These are phyloP conservation scores for Dryadomyces sulphureus DNA, from an alignment of 2,329 filamentous ascomycete species.

Conservation along the genomic window DNA sequence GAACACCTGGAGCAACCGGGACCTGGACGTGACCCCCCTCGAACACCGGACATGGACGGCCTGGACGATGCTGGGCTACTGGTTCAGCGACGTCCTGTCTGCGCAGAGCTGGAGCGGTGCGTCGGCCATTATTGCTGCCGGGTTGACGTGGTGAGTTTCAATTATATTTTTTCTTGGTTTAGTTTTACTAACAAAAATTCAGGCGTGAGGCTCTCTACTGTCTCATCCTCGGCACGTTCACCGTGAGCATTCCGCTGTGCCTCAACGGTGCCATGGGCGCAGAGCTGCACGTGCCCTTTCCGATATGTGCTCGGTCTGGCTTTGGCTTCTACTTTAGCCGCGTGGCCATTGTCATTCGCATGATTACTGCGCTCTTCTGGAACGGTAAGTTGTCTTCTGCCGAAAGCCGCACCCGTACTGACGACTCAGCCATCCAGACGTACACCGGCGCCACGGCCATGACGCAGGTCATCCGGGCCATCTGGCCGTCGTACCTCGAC, in stretches of 20 bases:
- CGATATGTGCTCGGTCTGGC: constrained; percentile 20
- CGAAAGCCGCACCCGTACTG: too few relatives aligned
- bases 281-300: constrained; percentile 22
- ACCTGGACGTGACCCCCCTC: constrained; percentile 8
- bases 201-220: too few relatives aligned
- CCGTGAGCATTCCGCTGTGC: constrained; percentile 31
- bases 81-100: constrained; percentile 8
- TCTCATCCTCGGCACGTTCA: constrained; percentile 34
- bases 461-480: constrained; percentile 19
- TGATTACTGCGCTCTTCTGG: constrained; percentile 21
- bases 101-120: constrained; percentile 6
- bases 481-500: constrained; percentile 25
- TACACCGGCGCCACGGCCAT: constrained; percentile 18
- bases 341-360: constrained; percentile 17
- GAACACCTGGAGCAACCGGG: constrained; percentile 4
- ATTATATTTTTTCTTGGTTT: constrained; percentile 2
- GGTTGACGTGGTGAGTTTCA: constrained; percentile 7
- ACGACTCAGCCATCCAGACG: constrained; percentile 19
- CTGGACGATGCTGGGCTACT: constrained; percentile 8
- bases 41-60: constrained; percentile 9
- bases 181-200: background rate
- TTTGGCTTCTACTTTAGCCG: constrained; percentile 22
- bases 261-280: constrained; percentile 21
- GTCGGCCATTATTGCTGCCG: constrained; percentile 1
- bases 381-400: too few relatives aligned